Evolutionary conservation across 768 basidiomycete genomes (phyloP), one percentile per base, ranked within the genome.

Genomic region (Omphalotus guepiniiformis): DNA sequence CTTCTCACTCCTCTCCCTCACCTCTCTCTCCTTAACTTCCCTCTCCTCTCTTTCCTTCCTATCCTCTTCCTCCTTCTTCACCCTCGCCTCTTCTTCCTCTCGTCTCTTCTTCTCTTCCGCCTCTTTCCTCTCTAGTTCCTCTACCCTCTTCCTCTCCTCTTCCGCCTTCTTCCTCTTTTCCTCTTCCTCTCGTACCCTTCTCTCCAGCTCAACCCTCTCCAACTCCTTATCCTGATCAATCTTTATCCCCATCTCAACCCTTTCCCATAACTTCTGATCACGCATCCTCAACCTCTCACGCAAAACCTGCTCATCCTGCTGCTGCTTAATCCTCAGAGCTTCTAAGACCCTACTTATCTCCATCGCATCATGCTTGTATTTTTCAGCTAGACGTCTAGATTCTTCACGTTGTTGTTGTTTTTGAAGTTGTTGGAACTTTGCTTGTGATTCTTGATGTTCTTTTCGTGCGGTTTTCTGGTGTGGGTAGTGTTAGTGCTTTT

Each of bases 91-190:
- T 50, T 70, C 73, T 53, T 71, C 74, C 41, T 63, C 71, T 56
- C 67, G 63, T 53, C 65, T 64, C 56, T 61, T 67, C 56, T 58
- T 65, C 36, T 65, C 50, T 44, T 78, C 76, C 48, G 79, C 80
- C 49, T 80, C 71, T 56, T 53, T 63, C 56, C 60, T 75, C 58
- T 62, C 61, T 44, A 81, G 76, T 44, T 72, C 72, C 53, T 76
- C 77, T 48, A 77, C 76, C 16, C 62, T 61, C 23, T 55, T 63
- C 59, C 67, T 76, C 48, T 75, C 67, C 61, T 88, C 85, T 18
- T 73, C 80, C 48, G 82, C 83, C 30, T 80, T 55, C 47, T 60
- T 68, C 41, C 57, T 55, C 51, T 69, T 73, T 35, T 82, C 79
- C 37, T 82, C 77, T 49, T 72, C 73, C 32, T 74, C 69, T 41